phyloP scores from a whole-genome alignment of 257 asterid genomes.

The Euphrasia confusa region DNA sequence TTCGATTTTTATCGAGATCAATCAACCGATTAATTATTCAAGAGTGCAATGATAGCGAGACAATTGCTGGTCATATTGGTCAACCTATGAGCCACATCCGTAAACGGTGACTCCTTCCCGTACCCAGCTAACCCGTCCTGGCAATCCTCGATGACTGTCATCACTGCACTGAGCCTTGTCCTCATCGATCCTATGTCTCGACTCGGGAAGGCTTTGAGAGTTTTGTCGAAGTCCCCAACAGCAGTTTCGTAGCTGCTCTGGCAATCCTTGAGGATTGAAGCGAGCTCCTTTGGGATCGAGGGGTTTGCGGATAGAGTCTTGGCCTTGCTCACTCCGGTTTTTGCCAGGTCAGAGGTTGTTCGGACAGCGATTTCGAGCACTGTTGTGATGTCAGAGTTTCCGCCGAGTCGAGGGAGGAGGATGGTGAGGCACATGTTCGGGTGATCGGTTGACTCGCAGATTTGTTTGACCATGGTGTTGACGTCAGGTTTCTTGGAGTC shows the following conservation, averaged over 20 bases:
- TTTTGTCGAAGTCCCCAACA: conserved; percentile 25
- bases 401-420: conserved; percentile 26
- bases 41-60: conserved; percentile 38
- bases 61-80: conserved; percentile 49
- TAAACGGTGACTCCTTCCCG: conserved; percentile 25
- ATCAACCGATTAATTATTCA: neutral
- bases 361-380: conserved; percentile 29
- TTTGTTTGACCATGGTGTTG: conserved; percentile 25
- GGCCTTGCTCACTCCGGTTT: conserved; percentile 19
- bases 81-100: conserved; percentile 28
- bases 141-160: conserved; percentile 44
- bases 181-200: conserved; percentile 43
- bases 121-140: conserved; percentile 27
- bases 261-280: conserved; percentile 27
- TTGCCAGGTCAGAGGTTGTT: conserved; percentile 19
- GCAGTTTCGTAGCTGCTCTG: conserved; percentile 24
- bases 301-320: conserved; percentile 21
- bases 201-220: conserved; percentile 28
- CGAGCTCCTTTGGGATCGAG: conserved; percentile 20
- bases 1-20: neutral
- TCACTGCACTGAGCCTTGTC: conserved; percentile 47
- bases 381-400: conserved; percentile 23
- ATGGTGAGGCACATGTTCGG: conserved; percentile 36
- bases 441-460: conserved; percentile 37
- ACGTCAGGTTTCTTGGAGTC: neutral